Evolutionary conservation across 31 red algal species (phyloP), one percentile per base, ranked within the genome.

Genomic region (Odonthalia washingtoniensis): DNA sequence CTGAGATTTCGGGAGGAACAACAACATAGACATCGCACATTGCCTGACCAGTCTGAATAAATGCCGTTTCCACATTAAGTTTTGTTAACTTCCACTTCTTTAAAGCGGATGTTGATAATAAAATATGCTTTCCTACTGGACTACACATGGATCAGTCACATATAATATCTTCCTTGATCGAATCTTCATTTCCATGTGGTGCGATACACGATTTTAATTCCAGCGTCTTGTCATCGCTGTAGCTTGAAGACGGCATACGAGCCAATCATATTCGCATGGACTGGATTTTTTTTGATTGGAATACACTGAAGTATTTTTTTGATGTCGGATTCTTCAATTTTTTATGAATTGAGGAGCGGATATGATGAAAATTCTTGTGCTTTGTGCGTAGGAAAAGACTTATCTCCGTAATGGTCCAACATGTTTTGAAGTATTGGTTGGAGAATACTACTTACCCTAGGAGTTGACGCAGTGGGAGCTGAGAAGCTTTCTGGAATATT

Each of bases 161-260:
- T n/a, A n/a, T n/a, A n/a, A n/a, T n/a, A n/a, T n/a, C n/a, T n/a
- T n/a, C n/a, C n/a, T n/a, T n/a, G n/a, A n/a, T n/a, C n/a, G n/a
- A n/a, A n/a, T n/a, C n/a, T n/a, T n/a, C n/a, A n/a, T 64, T 2
- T 28, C 76, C 76, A 31, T 79, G 44, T 9, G 33, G n/a, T 1
- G 76, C 24, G 1, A 79, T 79, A 16, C 76, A 17, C 2, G 80
- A 57, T 31, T 83, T 83, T 21, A 83, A n/a, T 3, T 63, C 70
- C 5, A 43, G 9, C 3, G 80, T 4, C 4, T 18, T 68, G 34
- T 83, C 63, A 38, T 83, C 49, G 60, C 44, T 67, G 18, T 27
- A 83, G 37, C 38, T 83, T 83, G 63, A 69, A 83, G 62, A 83
- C 21, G 4, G 45, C 37, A 32, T 83, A 64, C 26, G 43, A 57